Conservation (phyloP, 345 rosid species). For the Syzygium oleosum region DNA sequence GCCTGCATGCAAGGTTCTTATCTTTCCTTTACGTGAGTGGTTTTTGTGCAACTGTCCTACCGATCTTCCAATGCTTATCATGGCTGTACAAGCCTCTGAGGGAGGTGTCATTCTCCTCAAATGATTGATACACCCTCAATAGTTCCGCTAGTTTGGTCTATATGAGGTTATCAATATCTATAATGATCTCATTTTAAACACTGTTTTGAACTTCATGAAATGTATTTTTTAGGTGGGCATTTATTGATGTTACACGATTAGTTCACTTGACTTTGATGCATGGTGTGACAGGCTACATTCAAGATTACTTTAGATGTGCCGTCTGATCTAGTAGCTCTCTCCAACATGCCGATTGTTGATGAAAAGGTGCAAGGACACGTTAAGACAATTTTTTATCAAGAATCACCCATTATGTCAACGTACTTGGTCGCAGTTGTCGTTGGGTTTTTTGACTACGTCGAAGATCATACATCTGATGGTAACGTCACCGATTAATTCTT, state of each 20-base stretch:
- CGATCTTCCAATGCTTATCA: not conserved
- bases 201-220: not conserved
- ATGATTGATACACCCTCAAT: not conserved
- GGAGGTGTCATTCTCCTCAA: not conserved
- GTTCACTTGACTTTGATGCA: not conserved
- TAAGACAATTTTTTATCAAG: slow-evolving; percentile 67
- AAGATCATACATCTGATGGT: slow-evolving; percentile 92
- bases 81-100: not conserved
- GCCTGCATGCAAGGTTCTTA: slow-evolving; percentile 85
- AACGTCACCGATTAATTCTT: not conserved
- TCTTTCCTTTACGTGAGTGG: not conserved
- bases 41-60: not conserved
- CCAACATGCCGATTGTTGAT: slow-evolving; percentile 72
- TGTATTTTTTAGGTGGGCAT: not conserved
- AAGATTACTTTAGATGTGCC: slow-evolving; percentile 91
- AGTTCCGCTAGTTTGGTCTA: not conserved
- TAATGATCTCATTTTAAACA: not conserved
- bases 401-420: slow-evolving; percentile 92
- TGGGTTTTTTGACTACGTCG: slow-evolving; percentile 84
- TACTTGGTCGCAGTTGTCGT: slow-evolving; percentile 85
- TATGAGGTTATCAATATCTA: not conserved
- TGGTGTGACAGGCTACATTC: slow-evolving; percentile 65
- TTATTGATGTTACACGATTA: not conserved
- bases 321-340: slow-evolving; percentile 69
- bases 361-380: slow-evolving; percentile 62